A percentile compares a stretch with the other conserved stretches of the same genome.
These are phyloP conservation scores for Trametopsis cervina DNA, from an alignment of 768 basidiomycete genomes.

Conservation along the genomic window DNA sequence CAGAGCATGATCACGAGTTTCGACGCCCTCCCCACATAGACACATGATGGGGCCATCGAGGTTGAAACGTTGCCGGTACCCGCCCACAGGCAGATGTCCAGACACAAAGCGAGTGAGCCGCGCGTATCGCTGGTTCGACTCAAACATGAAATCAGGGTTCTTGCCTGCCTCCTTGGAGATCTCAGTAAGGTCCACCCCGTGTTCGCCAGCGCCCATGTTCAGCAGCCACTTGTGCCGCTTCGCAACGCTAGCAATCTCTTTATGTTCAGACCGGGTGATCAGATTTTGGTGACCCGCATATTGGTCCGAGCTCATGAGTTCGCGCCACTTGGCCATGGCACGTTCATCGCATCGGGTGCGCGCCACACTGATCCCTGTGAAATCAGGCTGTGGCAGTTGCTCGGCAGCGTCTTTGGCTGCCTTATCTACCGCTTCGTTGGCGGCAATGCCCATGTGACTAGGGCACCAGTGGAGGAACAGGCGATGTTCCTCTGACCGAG, in stretches of 20 bases:
- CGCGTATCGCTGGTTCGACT: background rate
- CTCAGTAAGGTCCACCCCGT: background rate
- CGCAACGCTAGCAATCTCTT: background rate
- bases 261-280: background rate
- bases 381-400: background rate
- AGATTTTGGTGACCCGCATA: background rate
- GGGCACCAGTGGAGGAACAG: background rate
- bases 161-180: background rate
- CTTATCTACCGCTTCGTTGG: background rate
- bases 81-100: constrained; percentile 1
- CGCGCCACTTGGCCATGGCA: background rate
- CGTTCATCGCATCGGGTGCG: background rate
- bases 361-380: background rate
- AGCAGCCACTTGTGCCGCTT: background rate
- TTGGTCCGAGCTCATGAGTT: background rate
- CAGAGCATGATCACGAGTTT: background rate
- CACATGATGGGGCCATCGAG: background rate
- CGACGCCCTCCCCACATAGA: background rate
- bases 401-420: background rate
- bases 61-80: background rate
- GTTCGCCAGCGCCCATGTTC: background rate
- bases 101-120: background rate
- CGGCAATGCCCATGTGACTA: background rate
- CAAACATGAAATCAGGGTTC: no score
- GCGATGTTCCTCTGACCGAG: no score